Evolutionary conservation across 306 rosid genomes (phyloP).

Genomic region (Castanea crenata): DNA sequence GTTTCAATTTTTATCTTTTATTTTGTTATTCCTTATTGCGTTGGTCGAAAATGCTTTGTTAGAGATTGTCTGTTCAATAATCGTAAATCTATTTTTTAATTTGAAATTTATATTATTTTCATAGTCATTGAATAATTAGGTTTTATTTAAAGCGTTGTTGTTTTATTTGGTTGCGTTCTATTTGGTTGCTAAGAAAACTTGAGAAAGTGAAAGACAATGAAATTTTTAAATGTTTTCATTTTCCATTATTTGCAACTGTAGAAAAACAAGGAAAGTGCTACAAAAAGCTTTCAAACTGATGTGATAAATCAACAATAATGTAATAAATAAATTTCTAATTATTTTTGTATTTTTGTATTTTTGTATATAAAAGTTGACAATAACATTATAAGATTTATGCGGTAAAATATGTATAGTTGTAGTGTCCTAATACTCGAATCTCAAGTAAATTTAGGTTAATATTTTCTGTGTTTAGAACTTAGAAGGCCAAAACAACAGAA

Average conservation of each 20-base stretch:
- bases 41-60: background rate
- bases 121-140: background rate
- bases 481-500: no score
- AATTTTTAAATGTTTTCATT: no score
- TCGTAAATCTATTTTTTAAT: no score
- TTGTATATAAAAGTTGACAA: no score
- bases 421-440: background rate
- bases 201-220: background rate
- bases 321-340: no score
- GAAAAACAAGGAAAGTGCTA: background rate
- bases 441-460: background rate
- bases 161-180: background rate
- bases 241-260: background rate
- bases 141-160: background rate
- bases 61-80: background rate
- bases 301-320: no score
- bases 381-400: no score
- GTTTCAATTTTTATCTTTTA: background rate
- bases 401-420: no score
- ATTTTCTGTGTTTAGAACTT: no score
- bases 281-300: no score
- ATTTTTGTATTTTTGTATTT: no score
- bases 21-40: no score
- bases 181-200: conserved; percentile 4
- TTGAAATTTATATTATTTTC: background rate